These are phyloP conservation scores for Pleurotus tuber-regium DNA, from an alignment of 768 basidiomycete genomes.

Conservation along the genomic window DNA sequence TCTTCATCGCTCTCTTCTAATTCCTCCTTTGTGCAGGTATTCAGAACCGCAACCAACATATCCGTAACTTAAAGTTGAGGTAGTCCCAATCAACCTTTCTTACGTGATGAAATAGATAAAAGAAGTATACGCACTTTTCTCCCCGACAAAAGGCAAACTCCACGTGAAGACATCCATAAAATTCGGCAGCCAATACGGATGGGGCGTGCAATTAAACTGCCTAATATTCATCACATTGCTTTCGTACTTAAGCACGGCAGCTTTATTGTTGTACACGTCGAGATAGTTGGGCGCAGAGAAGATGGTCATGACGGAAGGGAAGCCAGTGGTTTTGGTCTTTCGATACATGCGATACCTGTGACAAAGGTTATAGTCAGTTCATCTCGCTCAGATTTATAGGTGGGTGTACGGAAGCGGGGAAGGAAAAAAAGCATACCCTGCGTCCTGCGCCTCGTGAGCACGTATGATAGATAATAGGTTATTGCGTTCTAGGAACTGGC, in stretches of 20 bases:
- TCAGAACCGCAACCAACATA: conserved; percentile 95
- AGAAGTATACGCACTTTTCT: conserved; percentile 71
- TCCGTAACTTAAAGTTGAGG: conserved; percentile 88
- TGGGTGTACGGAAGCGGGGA: neutral
- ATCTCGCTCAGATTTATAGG: neutral
- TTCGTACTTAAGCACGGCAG: conserved; percentile 98
- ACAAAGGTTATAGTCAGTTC: neutral
- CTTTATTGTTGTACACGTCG: conserved; percentile 99
- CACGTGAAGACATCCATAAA: conserved; percentile 99
- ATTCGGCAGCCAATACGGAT: conserved; percentile 97
- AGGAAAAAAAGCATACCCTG: conserved; percentile 59
- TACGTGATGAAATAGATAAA: neutral
- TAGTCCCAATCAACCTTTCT: no score
- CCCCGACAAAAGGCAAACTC: conserved; percentile 97
- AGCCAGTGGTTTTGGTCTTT: conserved; percentile 96
- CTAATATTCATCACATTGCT: conserved; percentile 98
- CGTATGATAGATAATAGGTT: conserved; percentile 95
- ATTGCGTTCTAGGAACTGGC: conserved; percentile 96
- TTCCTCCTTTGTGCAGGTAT: conserved; percentile 95
- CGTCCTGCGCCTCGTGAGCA: conserved; percentile 98
- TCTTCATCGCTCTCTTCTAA: conserved; percentile 82
- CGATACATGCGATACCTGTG: conserved; percentile 95
- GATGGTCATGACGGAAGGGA: conserved; percentile 99
- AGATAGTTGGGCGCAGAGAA: conserved; percentile 98
- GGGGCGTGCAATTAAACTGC: conserved; percentile 96